Evolutionary conservation across 2,329 filamentous ascomycete genomes (phyloP).

Genomic region (Gliomastix tumulicola): DNA sequence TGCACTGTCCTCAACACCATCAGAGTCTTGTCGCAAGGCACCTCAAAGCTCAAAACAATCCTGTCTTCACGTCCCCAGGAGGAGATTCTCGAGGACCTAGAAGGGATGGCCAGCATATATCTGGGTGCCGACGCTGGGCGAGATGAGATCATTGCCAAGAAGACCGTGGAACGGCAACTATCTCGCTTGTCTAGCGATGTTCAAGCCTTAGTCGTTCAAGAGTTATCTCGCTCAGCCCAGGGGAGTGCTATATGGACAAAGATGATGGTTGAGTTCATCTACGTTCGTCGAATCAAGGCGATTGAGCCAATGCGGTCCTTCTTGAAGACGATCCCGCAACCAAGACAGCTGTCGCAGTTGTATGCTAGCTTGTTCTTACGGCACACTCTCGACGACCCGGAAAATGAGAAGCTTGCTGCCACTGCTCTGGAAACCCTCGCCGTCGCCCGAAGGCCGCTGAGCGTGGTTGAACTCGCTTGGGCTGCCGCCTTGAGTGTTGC

Average conservation of each 20-base stretch:
- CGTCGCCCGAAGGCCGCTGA: slow-evolving; percentile 15
- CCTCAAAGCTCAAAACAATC: slow-evolving; percentile 7
- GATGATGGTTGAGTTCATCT: slow-evolving; percentile 9
- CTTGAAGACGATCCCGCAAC: slow-evolving; percentile 4
- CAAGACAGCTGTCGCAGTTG: slow-evolving; percentile 5
- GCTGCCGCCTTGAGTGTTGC: slow-evolving; percentile 12
- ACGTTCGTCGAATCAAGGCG: slow-evolving; percentile 3
- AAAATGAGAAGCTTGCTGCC: slow-evolving; percentile 5
- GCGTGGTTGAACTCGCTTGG: slow-evolving; percentile 20
- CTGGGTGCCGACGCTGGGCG: slow-evolving; percentile 2
- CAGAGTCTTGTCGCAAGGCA: slow-evolving; percentile 3
- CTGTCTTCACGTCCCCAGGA: slow-evolving; percentile 6
- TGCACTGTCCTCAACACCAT: slow-evolving; percentile 8
- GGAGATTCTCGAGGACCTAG: slow-evolving; percentile 5
- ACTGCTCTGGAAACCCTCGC: slow-evolving; percentile 14
- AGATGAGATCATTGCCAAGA: slow-evolving; percentile 6
- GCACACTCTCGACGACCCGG: slow-evolving; percentile 6
- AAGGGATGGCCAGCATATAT: slow-evolving; percentile 4
- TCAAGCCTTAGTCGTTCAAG: slow-evolving; percentile 7
- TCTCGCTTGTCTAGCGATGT: slow-evolving; percentile 6
- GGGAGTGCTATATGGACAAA: slow-evolving; percentile 10
- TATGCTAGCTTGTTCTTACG: slow-evolving; percentile 9
- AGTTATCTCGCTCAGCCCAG: slow-evolving; percentile 7
- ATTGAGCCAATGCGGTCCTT: slow-evolving; percentile 5
- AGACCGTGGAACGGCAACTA: slow-evolving; percentile 4